Evolutionary conservation across 176 grass and related monocot genomes (phyloP).

Genomic region (Melocanna baccifera): DNA sequence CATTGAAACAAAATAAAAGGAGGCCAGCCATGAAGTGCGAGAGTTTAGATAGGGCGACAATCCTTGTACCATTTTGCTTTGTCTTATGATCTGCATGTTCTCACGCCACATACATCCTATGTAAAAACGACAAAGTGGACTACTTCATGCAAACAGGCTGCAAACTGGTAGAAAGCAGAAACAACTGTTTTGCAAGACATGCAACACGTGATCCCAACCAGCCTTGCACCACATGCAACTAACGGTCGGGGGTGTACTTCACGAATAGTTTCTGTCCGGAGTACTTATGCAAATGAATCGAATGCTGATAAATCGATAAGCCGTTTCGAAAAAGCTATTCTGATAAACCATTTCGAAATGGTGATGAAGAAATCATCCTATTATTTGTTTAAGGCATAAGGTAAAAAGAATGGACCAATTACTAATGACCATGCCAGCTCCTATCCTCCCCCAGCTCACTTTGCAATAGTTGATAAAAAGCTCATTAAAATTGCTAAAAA

Average conservation of each 20-base stretch:
- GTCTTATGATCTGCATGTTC: no score
- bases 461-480: not conserved
- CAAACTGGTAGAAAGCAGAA: not conserved
- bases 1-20: no score
- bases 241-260: not conserved
- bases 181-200: not conserved
- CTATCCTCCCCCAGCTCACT: not conserved
- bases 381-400: no score
- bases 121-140: not conserved
- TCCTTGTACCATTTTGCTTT: no score
- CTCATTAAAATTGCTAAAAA: not conserved
- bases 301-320: no score
- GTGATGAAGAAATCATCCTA: no score
- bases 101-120: not conserved
- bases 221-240: not conserved
- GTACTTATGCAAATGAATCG: accelerated
- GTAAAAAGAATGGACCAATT: no score
- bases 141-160: not conserved
- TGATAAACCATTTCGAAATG: no score
- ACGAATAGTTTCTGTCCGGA: no score
- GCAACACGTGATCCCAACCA: not conserved
- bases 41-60: no score
- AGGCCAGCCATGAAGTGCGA: no score
- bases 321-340: no score
- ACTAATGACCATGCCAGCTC: not conserved